Evolutionary conservation across 164 flowering plant species (phyloP).

Genomic region (Dillenia suffruticosa): DNA sequence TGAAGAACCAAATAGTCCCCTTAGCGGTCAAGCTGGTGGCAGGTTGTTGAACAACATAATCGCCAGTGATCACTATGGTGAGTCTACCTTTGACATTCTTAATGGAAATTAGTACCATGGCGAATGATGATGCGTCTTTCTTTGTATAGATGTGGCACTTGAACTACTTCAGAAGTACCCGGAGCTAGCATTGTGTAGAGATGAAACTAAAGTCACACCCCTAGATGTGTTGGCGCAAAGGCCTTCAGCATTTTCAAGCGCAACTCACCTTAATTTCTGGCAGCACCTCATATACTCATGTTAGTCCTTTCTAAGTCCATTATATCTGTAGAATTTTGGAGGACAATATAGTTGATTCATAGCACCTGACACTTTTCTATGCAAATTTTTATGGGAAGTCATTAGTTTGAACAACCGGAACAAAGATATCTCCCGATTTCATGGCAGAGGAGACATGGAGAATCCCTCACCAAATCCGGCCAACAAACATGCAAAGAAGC

Average conservation of each 20-base stretch:
- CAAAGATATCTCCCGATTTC: background rate
- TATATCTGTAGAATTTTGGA: too few relatives aligned
- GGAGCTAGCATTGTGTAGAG: background rate
- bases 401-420: too few relatives aligned
- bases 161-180: conserved; percentile 8
- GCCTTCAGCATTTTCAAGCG: background rate
- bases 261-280: background rate
- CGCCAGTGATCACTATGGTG: conserved; percentile 9
- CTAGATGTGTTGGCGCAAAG: conserved; percentile 1
- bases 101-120: too few relatives aligned
- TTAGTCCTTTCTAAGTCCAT: background rate
- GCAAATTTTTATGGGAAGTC: background rate
- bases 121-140: background rate
- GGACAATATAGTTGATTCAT: too few relatives aligned
- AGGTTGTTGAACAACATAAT: background rate
- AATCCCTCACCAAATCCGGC: background rate
- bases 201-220: background rate
- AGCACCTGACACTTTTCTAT: background rate
- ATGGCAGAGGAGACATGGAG: background rate
- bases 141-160: conserved; percentile 8
- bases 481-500: too few relatives aligned
- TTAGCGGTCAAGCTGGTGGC: conserved; percentile 2
- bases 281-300: conserved; percentile 5
- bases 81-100: background rate
- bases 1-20: background rate